Conservation (phyloP, 345 rosid species). For the Murraya paniculata region DNA sequence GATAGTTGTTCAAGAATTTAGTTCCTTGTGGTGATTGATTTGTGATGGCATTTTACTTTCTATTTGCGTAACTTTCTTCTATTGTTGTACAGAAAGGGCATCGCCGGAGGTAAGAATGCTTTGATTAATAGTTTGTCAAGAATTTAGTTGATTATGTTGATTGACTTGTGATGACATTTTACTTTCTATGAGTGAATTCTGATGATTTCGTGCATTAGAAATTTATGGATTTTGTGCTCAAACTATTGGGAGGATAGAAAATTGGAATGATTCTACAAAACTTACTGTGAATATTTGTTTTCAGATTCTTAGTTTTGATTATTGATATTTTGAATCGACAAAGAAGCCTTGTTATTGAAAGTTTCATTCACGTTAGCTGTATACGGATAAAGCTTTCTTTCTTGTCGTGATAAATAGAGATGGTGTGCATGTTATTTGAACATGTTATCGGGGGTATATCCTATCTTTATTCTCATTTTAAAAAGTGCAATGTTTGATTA, state of each 20-base stretch:
- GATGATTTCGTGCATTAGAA: background rate
- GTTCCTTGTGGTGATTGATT: background rate
- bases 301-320: background rate
- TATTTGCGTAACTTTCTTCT: slow-evolving; percentile 86
- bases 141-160: background rate
- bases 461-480: background rate
- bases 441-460: background rate
- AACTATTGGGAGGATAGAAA: background rate
- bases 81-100: slow-evolving; percentile 63
- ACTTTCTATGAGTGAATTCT: background rate
- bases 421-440: background rate
- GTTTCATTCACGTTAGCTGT: background rate
- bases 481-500: background rate
- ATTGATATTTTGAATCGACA: background rate
- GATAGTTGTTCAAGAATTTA: background rate
- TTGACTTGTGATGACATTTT: background rate
- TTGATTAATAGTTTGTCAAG: background rate
- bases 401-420: background rate
- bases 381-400: background rate
- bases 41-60: background rate
- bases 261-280: background rate
- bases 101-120: slow-evolving; percentile 68
- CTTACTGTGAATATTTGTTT: background rate
- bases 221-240: background rate
- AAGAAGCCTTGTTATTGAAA: background rate